Evolutionary conservation across 139 green algal species (phyloP).

Genomic region (Yamagishiella unicocca): DNA sequence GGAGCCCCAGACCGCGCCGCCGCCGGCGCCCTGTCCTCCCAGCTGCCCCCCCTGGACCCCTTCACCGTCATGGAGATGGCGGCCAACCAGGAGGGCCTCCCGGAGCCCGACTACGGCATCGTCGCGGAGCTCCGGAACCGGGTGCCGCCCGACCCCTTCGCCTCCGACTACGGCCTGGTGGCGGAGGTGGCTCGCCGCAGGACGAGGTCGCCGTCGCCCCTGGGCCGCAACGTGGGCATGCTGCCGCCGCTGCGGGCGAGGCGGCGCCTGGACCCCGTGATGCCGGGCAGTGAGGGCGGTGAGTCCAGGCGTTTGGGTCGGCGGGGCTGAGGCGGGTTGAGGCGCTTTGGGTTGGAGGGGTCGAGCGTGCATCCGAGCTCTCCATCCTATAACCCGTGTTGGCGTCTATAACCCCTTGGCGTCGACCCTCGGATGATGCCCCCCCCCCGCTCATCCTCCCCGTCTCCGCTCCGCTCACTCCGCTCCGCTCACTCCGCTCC

Average conservation of each 20-base stretch:
- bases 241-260: conserved; percentile 42
- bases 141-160: conserved; percentile 13
- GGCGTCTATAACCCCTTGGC: too few species aligned
- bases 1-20: background rate
- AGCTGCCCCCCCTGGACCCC: conserved; percentile 17
- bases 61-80: conserved; percentile 46
- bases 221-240: background rate
- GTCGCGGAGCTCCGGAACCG: conserved; percentile 52
- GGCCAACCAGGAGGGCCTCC: conserved; percentile 23
- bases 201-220: background rate
- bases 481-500: too few species aligned
- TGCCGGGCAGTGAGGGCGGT: conserved; percentile 21
- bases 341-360: too few species aligned
- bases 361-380: too few species aligned
- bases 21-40: background rate
- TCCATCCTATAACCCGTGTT: too few species aligned
- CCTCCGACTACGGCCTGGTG: conserved; percentile 48
- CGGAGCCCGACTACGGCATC: conserved; percentile 58
- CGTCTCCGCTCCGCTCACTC: too few species aligned
- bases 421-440: too few species aligned
- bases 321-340: too few species aligned
- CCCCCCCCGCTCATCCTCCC: too few species aligned
- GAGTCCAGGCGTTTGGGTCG: too few species aligned
- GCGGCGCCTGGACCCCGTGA: conserved; percentile 35
- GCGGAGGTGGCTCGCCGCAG: conserved; percentile 51